Conservation (phyloP, 768 basidiomycete species). For the Calocera viscosa region DNA sequence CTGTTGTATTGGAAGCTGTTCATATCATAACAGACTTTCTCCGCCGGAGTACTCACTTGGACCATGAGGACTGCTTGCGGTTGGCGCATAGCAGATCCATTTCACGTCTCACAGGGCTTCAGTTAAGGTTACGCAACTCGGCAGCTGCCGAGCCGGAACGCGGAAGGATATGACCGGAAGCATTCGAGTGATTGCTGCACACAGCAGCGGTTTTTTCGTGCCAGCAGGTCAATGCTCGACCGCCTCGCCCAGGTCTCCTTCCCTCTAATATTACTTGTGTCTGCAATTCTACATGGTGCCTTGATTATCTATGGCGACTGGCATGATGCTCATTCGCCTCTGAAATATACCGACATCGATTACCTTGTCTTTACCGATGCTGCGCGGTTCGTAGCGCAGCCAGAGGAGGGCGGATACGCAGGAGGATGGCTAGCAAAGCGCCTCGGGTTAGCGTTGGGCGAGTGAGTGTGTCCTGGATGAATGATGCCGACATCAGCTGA, state of each 20-base stretch:
- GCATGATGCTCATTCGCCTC: slow-evolving; percentile 67
- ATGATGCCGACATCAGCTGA: slow-evolving; percentile 8
- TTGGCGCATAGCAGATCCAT: no score
- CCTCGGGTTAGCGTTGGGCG: slow-evolving; percentile 42
- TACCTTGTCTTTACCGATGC: slow-evolving; percentile 94
- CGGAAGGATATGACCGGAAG: not conserved
- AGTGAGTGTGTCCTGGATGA: slow-evolving; percentile 43
- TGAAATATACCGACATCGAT: slow-evolving; percentile 98
- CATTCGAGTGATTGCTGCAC: no score
- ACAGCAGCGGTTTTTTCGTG: not conserved
- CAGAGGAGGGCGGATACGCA: slow-evolving; percentile 38
- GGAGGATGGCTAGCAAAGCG: slow-evolving; percentile 43
- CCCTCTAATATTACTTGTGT: slow-evolving; percentile 8
- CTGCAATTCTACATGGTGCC: slow-evolving; percentile 47
- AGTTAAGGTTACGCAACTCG: no score
- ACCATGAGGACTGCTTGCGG: no score
- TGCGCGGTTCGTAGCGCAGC: slow-evolving; percentile 49
- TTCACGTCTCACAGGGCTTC: no score
- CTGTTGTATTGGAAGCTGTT: not conserved
- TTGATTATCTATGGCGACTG: slow-evolving; percentile 81
- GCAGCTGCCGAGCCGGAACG: no score
- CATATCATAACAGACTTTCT: no score
- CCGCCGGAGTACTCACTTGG: no score
- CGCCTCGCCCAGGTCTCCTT: not conserved
- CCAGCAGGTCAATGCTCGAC: not conserved